Conservation (phyloP, 1,139 yeast species). For the Geotrichum carabidarum region DNA sequence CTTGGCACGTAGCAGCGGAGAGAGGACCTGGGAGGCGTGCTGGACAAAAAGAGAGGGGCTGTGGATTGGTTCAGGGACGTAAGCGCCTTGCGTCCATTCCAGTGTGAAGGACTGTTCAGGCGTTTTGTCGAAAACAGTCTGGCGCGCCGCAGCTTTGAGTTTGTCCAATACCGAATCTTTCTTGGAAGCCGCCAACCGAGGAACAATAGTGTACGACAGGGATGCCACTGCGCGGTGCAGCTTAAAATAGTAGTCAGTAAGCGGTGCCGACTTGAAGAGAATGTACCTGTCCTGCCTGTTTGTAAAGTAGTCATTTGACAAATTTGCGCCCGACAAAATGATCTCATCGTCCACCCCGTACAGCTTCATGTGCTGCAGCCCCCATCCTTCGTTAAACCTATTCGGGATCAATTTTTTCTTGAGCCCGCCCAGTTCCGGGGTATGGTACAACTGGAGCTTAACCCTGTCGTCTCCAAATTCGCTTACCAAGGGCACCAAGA, state of each 20-base stretch:
- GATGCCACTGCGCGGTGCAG: conserved; percentile 63
- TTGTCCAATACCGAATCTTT: not conserved
- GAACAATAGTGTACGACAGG: conserved; percentile 62
- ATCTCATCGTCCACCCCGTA: conserved; percentile 93
- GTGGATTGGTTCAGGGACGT: conserved; percentile 65
- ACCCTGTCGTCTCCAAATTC: conserved; percentile 66
- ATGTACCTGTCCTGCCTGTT: conserved; percentile 93
- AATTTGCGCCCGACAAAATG: conserved; percentile 83
- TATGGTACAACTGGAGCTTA: conserved; percentile 78
- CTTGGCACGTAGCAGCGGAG: conserved; percentile 45
- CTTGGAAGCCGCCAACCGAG: conserved; percentile 23
- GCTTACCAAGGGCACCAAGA: conserved; percentile 61
- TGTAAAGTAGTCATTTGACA: conserved; percentile 88
- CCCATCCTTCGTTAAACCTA: conserved; percentile 83
- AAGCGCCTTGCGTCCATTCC: conserved; percentile 68
- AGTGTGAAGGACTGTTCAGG: conserved; percentile 42
- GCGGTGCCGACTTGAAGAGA: conserved; percentile 50
- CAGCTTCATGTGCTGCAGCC: conserved; percentile 94
- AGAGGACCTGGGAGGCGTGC: conserved; percentile 54
- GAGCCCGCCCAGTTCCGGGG: conserved; percentile 76
- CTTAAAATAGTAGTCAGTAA: conserved; percentile 68
- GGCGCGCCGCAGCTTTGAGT: conserved; percentile 4
- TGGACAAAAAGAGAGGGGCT: conserved; percentile 54
- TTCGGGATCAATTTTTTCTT: conserved; percentile 65
- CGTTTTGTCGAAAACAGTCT: conserved; percentile 14